Conservation (phyloP, 768 basidiomycete species). For the Boletus vermiculosoides region DNA sequence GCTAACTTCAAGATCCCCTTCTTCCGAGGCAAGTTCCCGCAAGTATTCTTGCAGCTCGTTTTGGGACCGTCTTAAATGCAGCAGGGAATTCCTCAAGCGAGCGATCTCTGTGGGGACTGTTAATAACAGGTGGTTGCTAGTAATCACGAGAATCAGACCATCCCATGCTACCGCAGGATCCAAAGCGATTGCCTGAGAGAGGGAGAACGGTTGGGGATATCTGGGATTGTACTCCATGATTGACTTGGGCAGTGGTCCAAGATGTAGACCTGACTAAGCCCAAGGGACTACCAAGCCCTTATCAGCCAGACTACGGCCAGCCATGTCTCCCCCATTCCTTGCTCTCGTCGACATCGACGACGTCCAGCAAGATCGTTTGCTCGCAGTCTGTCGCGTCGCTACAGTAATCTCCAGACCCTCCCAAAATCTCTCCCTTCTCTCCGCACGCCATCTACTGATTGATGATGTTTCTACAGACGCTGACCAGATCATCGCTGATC, state of each 20-base stretch:
- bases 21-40: constrained; percentile 32
- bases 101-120: constrained; percentile 56
- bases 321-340: constrained; percentile 45
- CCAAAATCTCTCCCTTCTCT: constrained; percentile 31
- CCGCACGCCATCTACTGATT: constrained; percentile 52
- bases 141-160: constrained; percentile 43
- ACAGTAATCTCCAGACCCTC: constrained; percentile 60
- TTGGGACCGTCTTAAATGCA: constrained; percentile 64
- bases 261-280: constrained; percentile 23
- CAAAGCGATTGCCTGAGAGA: constrained; percentile 59
- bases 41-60: constrained; percentile 49
- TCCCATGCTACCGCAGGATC: constrained; percentile 68
- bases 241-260: background rate
- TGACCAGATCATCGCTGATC: constrained; percentile 59
- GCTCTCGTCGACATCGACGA: constrained; percentile 53
- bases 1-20: constrained; percentile 54
- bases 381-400: constrained; percentile 68
- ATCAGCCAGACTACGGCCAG: background rate
- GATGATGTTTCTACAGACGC: constrained; percentile 47
- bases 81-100: constrained; percentile 70
- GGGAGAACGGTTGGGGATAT: constrained; percentile 73
- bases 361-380: constrained; percentile 47
- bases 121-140: background rate
- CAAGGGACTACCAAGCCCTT: background rate
- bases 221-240: constrained; percentile 66